Evolutionary conservation across 192 early-diverging fungal genomes (phyloP), one percentile per base, ranked within the genome.

Genomic region (Entrophospora sp.): DNA sequence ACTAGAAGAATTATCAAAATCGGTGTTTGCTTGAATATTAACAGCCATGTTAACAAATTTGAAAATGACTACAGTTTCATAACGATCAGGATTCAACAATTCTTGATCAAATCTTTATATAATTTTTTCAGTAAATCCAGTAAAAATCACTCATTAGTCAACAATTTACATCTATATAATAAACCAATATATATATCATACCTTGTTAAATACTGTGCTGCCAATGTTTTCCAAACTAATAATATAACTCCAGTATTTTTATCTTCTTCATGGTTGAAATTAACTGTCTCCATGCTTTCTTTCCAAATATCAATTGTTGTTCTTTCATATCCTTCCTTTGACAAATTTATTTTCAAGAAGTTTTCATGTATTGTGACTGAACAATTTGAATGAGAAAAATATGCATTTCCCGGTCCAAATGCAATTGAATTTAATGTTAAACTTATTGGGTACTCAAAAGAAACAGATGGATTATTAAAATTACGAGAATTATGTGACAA

Each of bases 301-400:
- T 76, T 76, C 70, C 71, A 66, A 8, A 76, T 69, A 68, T 76
- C 74, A 28, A 76, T 72, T 27, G 46, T 57, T 3, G 74, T 72
- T 25, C 46, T 59, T 52, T 76, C 74, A 18, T 55, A 55, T 0
- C 63, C 66, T 36, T 45, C 70, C 37, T 71, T 68, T 12, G 38
- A 48, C 25, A 76, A 69, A 51, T 67, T 67, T 36, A 76, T 72
- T 36, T 64, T 69, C 27, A 76, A 69, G 24, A 68, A 69, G 49
- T 72, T 68, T 55, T 76, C 68, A 40, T 52, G 64, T 2, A 76
- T 63, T 13, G 56, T 52, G 34, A 71, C 71, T 7, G 68, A 66
- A 46, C 74, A 76, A 53, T 76, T 72, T 0, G 74, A 71, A n/a
- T 76, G 69, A 7, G 27, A 56, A 30, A 69, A 76, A 24, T 63